Percentiles rank a stretch among this genome's conserved stretches.
Conservation (phyloP, 352 stramenopile species). For the Globisporangium mamillatum region DNA sequence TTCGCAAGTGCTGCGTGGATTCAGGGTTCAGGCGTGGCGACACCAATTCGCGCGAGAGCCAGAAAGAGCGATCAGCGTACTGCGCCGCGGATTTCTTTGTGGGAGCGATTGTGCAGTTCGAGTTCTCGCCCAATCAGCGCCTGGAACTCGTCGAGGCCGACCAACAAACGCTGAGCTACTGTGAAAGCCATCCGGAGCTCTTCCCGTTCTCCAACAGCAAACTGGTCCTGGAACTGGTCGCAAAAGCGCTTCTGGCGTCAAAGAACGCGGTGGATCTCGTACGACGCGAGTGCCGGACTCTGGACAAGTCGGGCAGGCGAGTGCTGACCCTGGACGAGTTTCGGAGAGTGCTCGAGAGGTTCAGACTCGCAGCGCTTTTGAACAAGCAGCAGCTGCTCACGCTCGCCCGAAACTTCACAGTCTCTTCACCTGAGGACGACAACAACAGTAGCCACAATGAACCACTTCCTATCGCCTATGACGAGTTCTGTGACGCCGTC, state of each 20-base stretch:
- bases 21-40: slow-evolving; percentile 10
- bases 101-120: slow-evolving; percentile 63
- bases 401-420: slow-evolving; percentile 42
- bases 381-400: slow-evolving; percentile 73
- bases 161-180: slow-evolving; percentile 71
- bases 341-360: slow-evolving; percentile 24
- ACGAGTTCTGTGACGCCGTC: slow-evolving; percentile 65
- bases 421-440: background rate
- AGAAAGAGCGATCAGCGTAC: slow-evolving; percentile 40
- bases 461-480: slow-evolving; percentile 31
- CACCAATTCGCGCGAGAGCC: slow-evolving; percentile 28
- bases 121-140: slow-evolving; percentile 63
- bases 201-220: slow-evolving; percentile 62
- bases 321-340: slow-evolving; percentile 26
- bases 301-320: slow-evolving; percentile 22
- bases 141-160: slow-evolving; percentile 77
- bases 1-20: slow-evolving; percentile 43
- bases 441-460: slow-evolving; percentile 7
- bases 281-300: slow-evolving; percentile 36
- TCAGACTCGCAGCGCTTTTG: slow-evolving; percentile 21
- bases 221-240: slow-evolving; percentile 27
- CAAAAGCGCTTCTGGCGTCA: slow-evolving; percentile 22
- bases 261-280: slow-evolving; percentile 22
- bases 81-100: slow-evolving; percentile 64
- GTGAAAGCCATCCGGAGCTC: slow-evolving; percentile 61